These are phyloP conservation scores for Septoria linicola DNA, from an alignment of 2,329 filamentous ascomycete species.

Conservation along the genomic window DNA sequence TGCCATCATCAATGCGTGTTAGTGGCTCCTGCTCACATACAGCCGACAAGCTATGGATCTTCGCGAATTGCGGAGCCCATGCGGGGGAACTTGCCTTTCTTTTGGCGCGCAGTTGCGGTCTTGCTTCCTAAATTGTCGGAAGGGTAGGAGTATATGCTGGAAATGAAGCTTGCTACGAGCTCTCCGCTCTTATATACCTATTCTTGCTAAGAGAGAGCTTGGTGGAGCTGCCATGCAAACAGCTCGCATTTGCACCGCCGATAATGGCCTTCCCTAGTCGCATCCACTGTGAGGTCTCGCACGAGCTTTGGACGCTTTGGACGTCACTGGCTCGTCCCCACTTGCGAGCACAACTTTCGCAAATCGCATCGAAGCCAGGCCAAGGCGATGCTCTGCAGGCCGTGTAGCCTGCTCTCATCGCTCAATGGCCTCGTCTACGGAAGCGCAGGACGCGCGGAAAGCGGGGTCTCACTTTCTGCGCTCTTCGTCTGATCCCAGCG, in stretches of 20 bases:
- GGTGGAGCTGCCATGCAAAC: conserved; percentile 2
- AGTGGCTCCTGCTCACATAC: conserved; percentile 12
- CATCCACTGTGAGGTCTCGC: conserved; percentile 3
- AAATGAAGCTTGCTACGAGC: not conserved
- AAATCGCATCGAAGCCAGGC: not conserved
- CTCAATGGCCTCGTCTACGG: conserved; percentile 4
- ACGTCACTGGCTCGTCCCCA: conserved; percentile 12
- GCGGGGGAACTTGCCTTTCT: conserved; percentile 16
- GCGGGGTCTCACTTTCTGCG: conserved; percentile 13
- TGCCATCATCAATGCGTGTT: conserved; percentile 16
- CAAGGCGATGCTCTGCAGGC: conserved; percentile 7
- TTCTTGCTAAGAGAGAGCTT: not conserved
- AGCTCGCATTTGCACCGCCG: not conserved
- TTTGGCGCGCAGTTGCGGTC: conserved; percentile 1
- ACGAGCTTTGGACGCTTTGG: conserved; percentile 1
- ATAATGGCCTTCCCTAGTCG: conserved; percentile 1
- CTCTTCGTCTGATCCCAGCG: conserved; percentile 8
- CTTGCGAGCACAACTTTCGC: not conserved
- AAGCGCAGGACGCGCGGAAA: not conserved
- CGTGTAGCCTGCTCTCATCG: conserved; percentile 10
- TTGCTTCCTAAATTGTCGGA: not conserved
- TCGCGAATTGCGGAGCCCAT: conserved; percentile 15
- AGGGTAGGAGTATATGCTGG: not conserved
- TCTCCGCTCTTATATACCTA: conserved; percentile 12
- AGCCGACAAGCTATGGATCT: conserved; percentile 12